Base-by-base conservation (phyloP, 805 yeast genomes). In the Candida coleopterorum region DNA sequence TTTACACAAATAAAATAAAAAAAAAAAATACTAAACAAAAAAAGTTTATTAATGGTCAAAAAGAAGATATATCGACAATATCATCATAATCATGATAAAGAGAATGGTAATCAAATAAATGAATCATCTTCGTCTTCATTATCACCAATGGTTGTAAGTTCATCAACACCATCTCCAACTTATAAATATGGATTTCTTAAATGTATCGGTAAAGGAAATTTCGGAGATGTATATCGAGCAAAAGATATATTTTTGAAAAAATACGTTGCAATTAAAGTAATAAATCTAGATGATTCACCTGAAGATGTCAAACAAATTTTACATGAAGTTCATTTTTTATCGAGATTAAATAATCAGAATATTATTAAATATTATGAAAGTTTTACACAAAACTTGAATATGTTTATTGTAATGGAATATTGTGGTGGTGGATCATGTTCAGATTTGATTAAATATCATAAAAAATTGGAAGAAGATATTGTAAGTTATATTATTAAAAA, bases 361-460 rank as follows among this genome's bases (percentile, higher is more conserved):
- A 77, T 93, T 35, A 86, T 93, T 2, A 68, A 70, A 29, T 64
- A 64, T 48, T 70, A 64, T 48, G 79, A 78, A 32, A 79, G 96
- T 1, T 75, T 77, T 50, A 56, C 82, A 4, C 65, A 70, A 29
- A 86, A 78, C 29, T 76, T 77, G 29, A 70, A 76, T 5, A 76
- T 93, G 77, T 89, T 88, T 82, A 85, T 90, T 32, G 81, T 81
- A 4, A 86, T 93, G 96, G 98, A 90, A 56, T 87, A 75, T 53
- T 93, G 97, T 58, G 96, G 90, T 9, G 97, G 94, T 20, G 96
- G 97, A 0, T 85, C 96, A 1, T 85, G 95, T 56, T 71, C 83
- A 2, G 95, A 85, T 50, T 67, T 87, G 38, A 52, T 90, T 28
- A 77, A 71, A 49, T 65, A 68, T 33, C 74, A 60, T 56, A 78